A percentile compares a stretch with the other conserved stretches of the same genome.
These are phyloP conservation scores for Capronia coronata DNA, from an alignment of 2,329 filamentous ascomycete genomes.

Conservation along the genomic window DNA sequence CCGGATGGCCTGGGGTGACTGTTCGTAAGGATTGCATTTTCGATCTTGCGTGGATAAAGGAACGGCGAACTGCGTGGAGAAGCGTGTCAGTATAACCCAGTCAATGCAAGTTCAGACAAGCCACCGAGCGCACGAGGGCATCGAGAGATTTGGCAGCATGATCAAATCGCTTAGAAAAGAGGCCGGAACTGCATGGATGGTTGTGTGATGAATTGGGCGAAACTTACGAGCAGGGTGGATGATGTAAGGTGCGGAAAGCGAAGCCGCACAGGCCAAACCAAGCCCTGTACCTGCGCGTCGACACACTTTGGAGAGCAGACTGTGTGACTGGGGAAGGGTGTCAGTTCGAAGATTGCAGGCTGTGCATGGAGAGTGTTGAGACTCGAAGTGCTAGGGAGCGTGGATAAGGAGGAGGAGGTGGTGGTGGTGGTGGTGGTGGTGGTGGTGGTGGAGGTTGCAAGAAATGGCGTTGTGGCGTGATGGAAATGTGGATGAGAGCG, in stretches of 20 bases:
- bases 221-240: constrained; percentile 15
- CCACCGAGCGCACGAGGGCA: background rate
- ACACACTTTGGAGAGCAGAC: constrained; percentile 8
- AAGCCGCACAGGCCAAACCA: constrained; percentile 6
- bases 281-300: constrained; percentile 6
- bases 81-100: background rate
- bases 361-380: no score
- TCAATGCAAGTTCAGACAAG: background rate
- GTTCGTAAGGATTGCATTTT: constrained; percentile 9
- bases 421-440: background rate
- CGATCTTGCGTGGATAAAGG: background rate
- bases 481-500: background rate
- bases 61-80: constrained; percentile 1
- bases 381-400: background rate
- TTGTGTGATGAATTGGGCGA: constrained; percentile 23
- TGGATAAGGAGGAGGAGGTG: background rate
- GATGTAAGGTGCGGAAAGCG: constrained; percentile 25
- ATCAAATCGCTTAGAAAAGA: constrained; percentile 14
- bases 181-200: background rate
- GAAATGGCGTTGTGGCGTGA: background rate
- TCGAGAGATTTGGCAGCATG: constrained; percentile 20
- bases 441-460: background rate
- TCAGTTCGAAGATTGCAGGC: background rate
- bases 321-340: background rate
- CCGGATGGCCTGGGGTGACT: constrained; percentile 12